Percentiles rank a stretch among this genome's conserved stretches.
Evolutionary conservation across 495 filamentous ascomycete species (phyloP).

Genomic region (Aspergillus saccharolyticus): DNA sequence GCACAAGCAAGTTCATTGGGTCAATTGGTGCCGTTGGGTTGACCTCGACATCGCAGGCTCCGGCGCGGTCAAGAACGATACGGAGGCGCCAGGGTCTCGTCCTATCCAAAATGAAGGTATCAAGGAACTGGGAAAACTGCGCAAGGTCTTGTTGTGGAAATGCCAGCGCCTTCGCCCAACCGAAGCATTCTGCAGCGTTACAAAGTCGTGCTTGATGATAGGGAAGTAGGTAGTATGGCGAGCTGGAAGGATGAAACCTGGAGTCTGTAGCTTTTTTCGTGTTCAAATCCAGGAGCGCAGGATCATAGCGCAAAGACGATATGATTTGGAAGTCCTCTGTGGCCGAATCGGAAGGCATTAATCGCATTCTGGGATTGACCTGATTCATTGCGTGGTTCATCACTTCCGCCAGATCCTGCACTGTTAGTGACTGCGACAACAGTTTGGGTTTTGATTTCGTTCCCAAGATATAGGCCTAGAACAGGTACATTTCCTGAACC

Average conservation of each 20-base stretch:
- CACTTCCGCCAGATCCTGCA: neutral
- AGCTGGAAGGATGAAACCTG: constrained; percentile 36
- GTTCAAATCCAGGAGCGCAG: constrained; percentile 45
- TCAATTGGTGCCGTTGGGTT: constrained; percentile 44
- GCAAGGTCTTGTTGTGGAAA: constrained; percentile 30
- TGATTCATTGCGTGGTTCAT: neutral
- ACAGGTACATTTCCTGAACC: neutral
- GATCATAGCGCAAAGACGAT: constrained; percentile 73
- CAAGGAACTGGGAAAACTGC: constrained; percentile 26
- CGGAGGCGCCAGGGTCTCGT: constrained; percentile 47
- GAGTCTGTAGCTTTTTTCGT: constrained; percentile 36
- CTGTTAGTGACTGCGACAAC: neutral
- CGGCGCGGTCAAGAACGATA: constrained; percentile 46
- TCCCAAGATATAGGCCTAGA: neutral
- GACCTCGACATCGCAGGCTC: constrained; percentile 46
- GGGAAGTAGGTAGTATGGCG: constrained; percentile 78
- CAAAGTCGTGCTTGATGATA: constrained; percentile 82
- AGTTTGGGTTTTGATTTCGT: neutral
- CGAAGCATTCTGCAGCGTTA: constrained; percentile 63
- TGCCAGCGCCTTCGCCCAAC: constrained; percentile 42
- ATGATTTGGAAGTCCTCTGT: constrained; percentile 52
- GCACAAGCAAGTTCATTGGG: constrained; percentile 51
- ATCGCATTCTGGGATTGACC: neutral
- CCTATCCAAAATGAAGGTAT: constrained; percentile 32
- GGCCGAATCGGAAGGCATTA: neutral